Evolutionary conservation across 1,284 basidiomycete genomes (phyloP), one percentile per base, ranked within the genome.

Genomic region (Ceraceosorus bombacis): DNA sequence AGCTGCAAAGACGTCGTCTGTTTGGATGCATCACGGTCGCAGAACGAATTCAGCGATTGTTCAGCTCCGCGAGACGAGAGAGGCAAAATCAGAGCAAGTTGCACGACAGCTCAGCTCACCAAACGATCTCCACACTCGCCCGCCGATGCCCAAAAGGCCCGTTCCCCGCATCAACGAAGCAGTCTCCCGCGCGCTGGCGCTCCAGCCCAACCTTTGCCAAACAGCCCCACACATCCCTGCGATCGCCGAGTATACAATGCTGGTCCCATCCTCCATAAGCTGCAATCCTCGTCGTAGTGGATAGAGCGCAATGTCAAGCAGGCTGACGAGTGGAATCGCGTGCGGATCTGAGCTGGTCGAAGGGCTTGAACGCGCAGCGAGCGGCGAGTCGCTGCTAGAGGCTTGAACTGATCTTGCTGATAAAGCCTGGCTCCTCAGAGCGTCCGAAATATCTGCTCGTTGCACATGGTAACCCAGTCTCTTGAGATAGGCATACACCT

Each of bases 401-500:
- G n/a, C n/a, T n/a, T n/a, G n/a, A n/a, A n/a, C n/a, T n/a, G n/a
- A n/a, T n/a, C 37, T 3, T 6, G 46, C 43, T 4, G 37, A 40
- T 55, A 59, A 49, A 57, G 56, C 59, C 53, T 38, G 7, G 46
- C 27, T 5, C 58, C 57, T 0, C 49, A 55, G n/a, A 59, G 51
- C 58, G 41, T 77, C 74, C 0, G 69, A 60, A 6, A 70, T 54
- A 9, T 15, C 67, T 0, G 87, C 81, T 17, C 93, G 83, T 53
- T 86, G 89, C 5, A 97, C 85, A 3, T 86, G 84, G 78, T 95
- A 98, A 8, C 94, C 94, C 37, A 97, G 81, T 8, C 94, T 85
- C 72, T 88, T 90, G 36, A 97, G 82, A 76, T 94, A 93, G 0
- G 93, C 85, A 73, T 89, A 97, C 13, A 94, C 88, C 91, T 94